phyloP scores from a whole-genome alignment of 352 stramenopile genomes.

The Blastocystis sp. region DNA sequence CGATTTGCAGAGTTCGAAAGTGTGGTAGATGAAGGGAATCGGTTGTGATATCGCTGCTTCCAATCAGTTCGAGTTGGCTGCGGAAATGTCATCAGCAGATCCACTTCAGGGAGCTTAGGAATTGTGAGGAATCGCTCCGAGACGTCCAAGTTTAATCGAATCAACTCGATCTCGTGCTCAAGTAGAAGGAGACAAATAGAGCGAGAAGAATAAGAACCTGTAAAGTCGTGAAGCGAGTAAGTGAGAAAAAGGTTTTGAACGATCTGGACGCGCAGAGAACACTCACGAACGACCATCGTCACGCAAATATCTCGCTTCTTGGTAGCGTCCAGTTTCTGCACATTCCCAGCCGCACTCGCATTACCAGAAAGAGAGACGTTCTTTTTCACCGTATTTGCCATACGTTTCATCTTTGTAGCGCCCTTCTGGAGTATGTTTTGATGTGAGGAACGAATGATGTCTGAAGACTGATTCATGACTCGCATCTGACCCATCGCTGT shows the following conservation, averaged over 20 bases:
- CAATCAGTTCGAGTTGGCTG: background rate
- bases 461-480: background rate
- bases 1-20: background rate
- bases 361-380: background rate
- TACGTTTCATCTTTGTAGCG: background rate
- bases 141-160: background rate
- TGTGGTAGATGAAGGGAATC: background rate
- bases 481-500: background rate
- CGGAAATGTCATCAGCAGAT: background rate
- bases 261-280: background rate
- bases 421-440: conserved; percentile 28
- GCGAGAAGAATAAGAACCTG: background rate
- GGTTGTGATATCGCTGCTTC: background rate
- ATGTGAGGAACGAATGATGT: background rate
- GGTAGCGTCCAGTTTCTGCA: background rate
- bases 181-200: background rate
- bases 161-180: background rate
- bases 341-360: background rate
- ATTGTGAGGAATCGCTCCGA: background rate
- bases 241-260: background rate
- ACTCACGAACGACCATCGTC: background rate
- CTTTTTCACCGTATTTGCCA: conserved; percentile 23
- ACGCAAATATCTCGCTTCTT: background rate
- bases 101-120: background rate
- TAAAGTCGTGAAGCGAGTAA: background rate